These are phyloP conservation scores for Fonsecaea nubica DNA, from an alignment of 2,329 filamentous ascomycete species.

Conservation along the genomic window DNA sequence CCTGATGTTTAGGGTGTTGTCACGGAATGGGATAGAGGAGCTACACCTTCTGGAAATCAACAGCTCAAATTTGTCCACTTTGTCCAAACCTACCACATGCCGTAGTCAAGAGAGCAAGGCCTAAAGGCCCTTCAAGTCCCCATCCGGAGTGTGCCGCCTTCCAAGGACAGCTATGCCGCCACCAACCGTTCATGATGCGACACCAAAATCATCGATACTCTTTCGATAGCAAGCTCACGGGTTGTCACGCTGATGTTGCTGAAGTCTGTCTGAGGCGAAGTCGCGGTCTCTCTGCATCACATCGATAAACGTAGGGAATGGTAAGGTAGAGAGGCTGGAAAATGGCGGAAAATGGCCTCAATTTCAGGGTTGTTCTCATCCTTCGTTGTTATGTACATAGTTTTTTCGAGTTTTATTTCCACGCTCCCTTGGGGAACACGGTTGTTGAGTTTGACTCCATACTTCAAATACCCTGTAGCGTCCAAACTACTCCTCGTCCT, in stretches of 20 bases:
- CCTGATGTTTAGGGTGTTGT: not conserved
- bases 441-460: slow-evolving; percentile 2
- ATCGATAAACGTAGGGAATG: no score
- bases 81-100: not conserved
- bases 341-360: slow-evolving; percentile 2
- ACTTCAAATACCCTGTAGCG: not conserved
- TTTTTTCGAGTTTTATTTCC: not conserved
- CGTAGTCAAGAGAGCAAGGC: not conserved
- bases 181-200: not conserved
- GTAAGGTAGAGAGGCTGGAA: not conserved
- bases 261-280: not conserved
- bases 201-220: not conserved
- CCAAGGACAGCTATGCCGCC: not conserved
- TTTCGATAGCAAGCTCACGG: not conserved
- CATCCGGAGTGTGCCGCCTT: not conserved
- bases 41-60: not conserved
- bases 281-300: not conserved
- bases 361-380: slow-evolving; percentile 14
- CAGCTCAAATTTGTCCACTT: not conserved
- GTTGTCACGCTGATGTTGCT: not conserved
- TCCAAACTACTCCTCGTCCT: slow-evolving; percentile 56
- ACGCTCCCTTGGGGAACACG: slow-evolving; percentile 4
- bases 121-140: not conserved
- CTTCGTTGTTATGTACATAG: slow-evolving; percentile 34
- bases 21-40: not conserved